Evolutionary conservation across 2,329 filamentous ascomycete species (phyloP).

Genomic region (Aspergillus sp.): DNA sequence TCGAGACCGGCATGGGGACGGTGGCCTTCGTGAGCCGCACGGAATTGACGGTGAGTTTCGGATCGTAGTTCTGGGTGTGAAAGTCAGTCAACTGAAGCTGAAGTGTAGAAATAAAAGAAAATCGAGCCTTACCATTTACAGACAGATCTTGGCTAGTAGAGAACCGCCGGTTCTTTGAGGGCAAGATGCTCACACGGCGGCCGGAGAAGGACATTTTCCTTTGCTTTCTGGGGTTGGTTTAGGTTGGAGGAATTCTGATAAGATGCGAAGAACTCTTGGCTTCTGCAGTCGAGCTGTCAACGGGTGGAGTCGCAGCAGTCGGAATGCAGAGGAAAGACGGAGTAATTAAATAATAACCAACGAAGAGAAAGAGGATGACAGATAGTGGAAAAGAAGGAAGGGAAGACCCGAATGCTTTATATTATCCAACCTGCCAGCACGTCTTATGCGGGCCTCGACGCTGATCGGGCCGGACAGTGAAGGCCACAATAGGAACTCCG

Average conservation of each 20-base stretch:
- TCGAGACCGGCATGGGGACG: conserved; percentile 86
- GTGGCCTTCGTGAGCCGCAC: conserved; percentile 82
- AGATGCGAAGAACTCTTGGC: conserved; percentile 6
- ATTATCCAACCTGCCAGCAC: too few species aligned
- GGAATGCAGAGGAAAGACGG: background rate
- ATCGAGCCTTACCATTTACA: conserved; percentile 34
- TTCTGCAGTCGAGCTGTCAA: background rate
- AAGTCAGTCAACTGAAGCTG: background rate
- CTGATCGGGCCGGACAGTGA: too few species aligned
- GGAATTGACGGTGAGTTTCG: conserved; percentile 81
- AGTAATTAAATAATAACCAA: background rate
- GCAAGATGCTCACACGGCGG: conserved; percentile 38
- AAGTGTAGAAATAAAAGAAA: conserved; percentile 1
- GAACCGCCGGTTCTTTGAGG: conserved; percentile 32
- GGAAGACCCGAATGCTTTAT: too few species aligned
- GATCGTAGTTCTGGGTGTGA: conserved; percentile 60
- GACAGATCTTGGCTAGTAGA: conserved; percentile 39
- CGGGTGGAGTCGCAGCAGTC: conserved; percentile 1
- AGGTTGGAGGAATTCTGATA: background rate
- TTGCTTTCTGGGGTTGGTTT: too few species aligned
- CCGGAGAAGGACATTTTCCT: conserved; percentile 39
- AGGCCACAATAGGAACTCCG: too few species aligned
- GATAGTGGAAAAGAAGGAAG: background rate
- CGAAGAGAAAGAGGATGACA: background rate
- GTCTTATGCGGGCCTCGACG: too few species aligned